Conservation (phyloP, 2,329 filamentous ascomycete genomes). For the Pseudonectria buxi region DNA sequence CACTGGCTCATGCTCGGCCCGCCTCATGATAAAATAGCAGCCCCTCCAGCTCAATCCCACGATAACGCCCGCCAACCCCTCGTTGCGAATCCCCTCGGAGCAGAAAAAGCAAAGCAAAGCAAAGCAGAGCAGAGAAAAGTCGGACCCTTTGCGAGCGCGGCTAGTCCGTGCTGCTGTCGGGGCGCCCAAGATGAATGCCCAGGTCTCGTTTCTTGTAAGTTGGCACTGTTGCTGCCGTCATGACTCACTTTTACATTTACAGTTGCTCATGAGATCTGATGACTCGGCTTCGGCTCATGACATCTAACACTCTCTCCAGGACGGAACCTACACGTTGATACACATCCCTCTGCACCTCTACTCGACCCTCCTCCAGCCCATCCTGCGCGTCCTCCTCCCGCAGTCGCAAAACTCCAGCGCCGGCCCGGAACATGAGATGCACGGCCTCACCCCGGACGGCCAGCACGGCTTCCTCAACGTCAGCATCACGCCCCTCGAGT, state of each 20-base stretch:
- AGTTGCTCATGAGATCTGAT: background rate
- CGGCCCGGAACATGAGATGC: constrained; percentile 30
- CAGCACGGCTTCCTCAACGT: constrained; percentile 86
- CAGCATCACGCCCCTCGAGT: constrained; percentile 85
- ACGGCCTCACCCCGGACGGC: constrained; percentile 43
- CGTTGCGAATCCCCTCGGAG: no score
- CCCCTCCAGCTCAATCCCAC: no score
- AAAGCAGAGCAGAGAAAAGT: no score
- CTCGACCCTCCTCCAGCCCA: constrained; percentile 72
- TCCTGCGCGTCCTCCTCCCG: constrained; percentile 77
- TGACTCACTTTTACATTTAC: no score
- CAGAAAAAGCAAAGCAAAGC: no score
- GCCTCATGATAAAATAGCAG: no score
- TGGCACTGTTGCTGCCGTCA: background rate
- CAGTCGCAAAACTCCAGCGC: constrained; percentile 39
- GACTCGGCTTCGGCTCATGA: constrained; percentile 15
- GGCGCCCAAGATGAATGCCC: constrained; percentile 43
- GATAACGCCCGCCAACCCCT: no score
- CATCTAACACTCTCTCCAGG: constrained; percentile 48
- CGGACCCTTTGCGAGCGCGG: background rate
- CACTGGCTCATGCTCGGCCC: no score
- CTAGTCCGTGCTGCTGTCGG: constrained; percentile 4
- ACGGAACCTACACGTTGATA: constrained; percentile 79
- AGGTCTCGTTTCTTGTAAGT: constrained; percentile 52
- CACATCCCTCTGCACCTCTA: constrained; percentile 81